Percentiles rank a stretch among this genome's conserved stretches.
These are phyloP conservation scores for Colletotrichum orchidophilum DNA, from an alignment of 2,329 filamentous ascomycete species.

Conservation along the genomic window DNA sequence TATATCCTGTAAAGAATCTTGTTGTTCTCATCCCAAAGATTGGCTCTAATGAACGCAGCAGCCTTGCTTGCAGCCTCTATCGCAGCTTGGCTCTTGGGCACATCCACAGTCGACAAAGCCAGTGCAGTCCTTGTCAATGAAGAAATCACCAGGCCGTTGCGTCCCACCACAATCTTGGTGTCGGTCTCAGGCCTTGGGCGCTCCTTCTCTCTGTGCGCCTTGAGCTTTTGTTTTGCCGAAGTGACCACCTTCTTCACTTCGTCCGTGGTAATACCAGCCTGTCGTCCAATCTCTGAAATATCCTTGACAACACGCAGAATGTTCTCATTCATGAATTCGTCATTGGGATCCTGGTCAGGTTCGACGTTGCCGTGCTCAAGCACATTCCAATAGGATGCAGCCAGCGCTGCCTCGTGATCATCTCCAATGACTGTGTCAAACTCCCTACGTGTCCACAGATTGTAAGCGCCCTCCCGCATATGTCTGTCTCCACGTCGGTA, in stretches of 20 bases:
- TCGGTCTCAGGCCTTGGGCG: conserved; percentile 82
- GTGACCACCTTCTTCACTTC: conserved; percentile 75
- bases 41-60: conserved; percentile 75
- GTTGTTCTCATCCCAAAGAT: conserved; percentile 74
- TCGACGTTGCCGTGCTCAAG: conserved; percentile 86
- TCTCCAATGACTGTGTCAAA: conserved; percentile 79
- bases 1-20: conserved; percentile 79
- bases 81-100: conserved; percentile 67
- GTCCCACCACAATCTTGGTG: conserved; percentile 86
- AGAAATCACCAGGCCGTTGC: conserved; percentile 89
- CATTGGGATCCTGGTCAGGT: conserved; percentile 84
- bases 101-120: conserved; percentile 69
- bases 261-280: conserved; percentile 76
- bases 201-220: conserved; percentile 76
- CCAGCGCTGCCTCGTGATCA: conserved; percentile 61
- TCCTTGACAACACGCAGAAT: conserved; percentile 79
- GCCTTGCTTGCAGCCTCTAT: conserved; percentile 73
- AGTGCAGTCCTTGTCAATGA: conserved; percentile 81
- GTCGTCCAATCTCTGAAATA: conserved; percentile 73
- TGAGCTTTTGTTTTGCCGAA: conserved; percentile 73
- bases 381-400: conserved; percentile 87
- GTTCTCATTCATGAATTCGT: conserved; percentile 95
- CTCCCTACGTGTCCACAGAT: conserved; percentile 91
- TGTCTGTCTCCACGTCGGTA: conserved; percentile 79
- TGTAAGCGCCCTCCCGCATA: conserved; percentile 91